These are phyloP conservation scores for Lyophyllum decastes DNA, from an alignment of 768 basidiomycete species.

Conservation along the genomic window DNA sequence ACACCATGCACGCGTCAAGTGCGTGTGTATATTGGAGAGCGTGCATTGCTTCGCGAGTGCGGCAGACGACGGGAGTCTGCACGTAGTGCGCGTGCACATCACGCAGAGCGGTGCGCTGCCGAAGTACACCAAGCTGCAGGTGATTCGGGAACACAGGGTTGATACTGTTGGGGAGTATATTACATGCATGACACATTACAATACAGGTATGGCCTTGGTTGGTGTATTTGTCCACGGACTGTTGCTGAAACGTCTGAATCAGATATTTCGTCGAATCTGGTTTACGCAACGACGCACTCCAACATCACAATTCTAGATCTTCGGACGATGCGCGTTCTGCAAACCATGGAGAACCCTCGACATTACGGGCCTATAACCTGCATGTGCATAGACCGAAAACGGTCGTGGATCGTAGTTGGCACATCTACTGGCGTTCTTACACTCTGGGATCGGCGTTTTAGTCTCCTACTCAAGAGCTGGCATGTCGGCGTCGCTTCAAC, in stretches of 20 bases:
- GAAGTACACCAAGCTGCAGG: constrained; percentile 79
- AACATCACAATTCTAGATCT: constrained; percentile 77
- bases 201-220: constrained; percentile 52
- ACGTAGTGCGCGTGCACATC: constrained; percentile 82
- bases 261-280: constrained; percentile 78
- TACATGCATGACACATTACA: constrained; percentile 81
- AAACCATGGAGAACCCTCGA: constrained; percentile 80
- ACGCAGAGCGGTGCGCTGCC: constrained; percentile 68
- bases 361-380: constrained; percentile 87
- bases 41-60: constrained; percentile 89
- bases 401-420: constrained; percentile 87
- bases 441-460: constrained; percentile 96
- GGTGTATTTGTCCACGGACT: neutral
- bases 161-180: constrained; percentile 78
- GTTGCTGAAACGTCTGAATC: neutral
- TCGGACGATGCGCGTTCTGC: constrained; percentile 77
- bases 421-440: constrained; percentile 84
- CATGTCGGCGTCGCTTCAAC: constrained; percentile 59
- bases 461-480: constrained; percentile 87
- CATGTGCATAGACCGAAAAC: constrained; percentile 81
- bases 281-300: constrained; percentile 85
- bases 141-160: constrained; percentile 79
- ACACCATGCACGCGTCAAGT: constrained; percentile 61
- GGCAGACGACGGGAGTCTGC: constrained; percentile 80
- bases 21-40: constrained; percentile 81